phyloP scores from a whole-genome alignment of 345 rosid genomes.

The Eucalyptus tenuipes region DNA sequence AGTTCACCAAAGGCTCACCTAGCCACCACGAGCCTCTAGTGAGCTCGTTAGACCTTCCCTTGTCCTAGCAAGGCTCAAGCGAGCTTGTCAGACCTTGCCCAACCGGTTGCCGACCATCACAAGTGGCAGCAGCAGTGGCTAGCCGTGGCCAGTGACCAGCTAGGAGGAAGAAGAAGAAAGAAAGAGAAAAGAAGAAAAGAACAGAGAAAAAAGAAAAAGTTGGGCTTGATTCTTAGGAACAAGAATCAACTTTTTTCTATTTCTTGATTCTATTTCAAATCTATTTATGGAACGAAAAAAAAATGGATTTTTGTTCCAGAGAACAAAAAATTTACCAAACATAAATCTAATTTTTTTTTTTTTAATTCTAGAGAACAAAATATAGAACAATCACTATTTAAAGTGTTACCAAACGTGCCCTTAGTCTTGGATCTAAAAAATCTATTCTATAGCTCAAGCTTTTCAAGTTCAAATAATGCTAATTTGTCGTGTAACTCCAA shows the following conservation, averaged over 20 bases:
- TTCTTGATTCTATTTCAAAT: no score
- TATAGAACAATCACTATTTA: no score
- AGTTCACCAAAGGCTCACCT: accelerated
- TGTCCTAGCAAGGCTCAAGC: accelerated
- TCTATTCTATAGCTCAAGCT: neutral
- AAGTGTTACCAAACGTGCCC: accelerated
- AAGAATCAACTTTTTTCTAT: no score
- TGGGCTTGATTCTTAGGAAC: no score
- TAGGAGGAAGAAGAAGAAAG: no score
- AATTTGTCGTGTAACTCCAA: neutral
- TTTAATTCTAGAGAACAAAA: no score
- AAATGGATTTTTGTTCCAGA: no score
- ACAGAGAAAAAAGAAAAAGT: no score
- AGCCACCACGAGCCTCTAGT: accelerated
- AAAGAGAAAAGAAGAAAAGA: no score
- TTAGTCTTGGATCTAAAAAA: neutral
- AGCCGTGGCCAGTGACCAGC: accelerated
- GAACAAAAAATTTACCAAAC: no score
- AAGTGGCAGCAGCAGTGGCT: accelerated
- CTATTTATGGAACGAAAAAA: no score
- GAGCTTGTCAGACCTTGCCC: accelerated
- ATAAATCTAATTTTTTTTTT: accelerated
- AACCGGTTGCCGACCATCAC: accelerated
- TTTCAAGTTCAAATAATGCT: neutral
- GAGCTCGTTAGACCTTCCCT: no score